Evolutionary conservation across 768 basidiomycete genomes (phyloP), one percentile per base, ranked within the genome.

Genomic region (Russula compacta): DNA sequence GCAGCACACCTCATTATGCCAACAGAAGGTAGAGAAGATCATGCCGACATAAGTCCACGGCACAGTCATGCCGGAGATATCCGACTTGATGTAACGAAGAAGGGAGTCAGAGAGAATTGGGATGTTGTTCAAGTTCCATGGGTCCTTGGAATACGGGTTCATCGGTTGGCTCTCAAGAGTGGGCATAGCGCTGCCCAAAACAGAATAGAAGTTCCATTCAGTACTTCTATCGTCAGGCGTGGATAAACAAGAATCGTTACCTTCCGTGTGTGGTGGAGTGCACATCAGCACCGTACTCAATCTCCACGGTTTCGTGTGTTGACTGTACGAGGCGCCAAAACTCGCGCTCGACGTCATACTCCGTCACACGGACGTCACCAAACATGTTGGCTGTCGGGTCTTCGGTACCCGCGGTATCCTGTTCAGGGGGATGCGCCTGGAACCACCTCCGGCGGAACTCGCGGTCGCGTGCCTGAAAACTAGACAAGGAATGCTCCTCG

Each of bases 11-110:
- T 93, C 95, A 69, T 99, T 99, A 75, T 99, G 97, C 97, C 97
- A 99, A 71, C 95, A 98, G 73, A 99, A 99, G 3, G 97, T 95
- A 14, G 95, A 95, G 72, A 99, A 99, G 17, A 93, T 80, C 95
- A 98, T 98, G 50, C 97, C 97, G 63, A 98, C 92, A 72, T 99
- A 99, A 40, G 92, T 97, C 95, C 94, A 98, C 11, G 95, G 95
- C 10, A 98, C 92, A 2, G 95, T 98, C 95, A 99, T 99, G 14
- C 97, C 97, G 56, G 95, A 98, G 58, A 99, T 97, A 72, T 98
- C 95, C 4, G 93, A 95, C 74, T 98, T 97, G 76, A 99, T 97
- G 73, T 87, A 99, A 12, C 97, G 89, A 38, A 99, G 81, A 11
- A 99, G 82, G 33, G 95, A 98, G 61, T 95, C 92, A 1, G 87